phyloP scores from a whole-genome alignment of 2,329 filamentous ascomycete species.

The Xylariomycetidae sp. region DNA sequence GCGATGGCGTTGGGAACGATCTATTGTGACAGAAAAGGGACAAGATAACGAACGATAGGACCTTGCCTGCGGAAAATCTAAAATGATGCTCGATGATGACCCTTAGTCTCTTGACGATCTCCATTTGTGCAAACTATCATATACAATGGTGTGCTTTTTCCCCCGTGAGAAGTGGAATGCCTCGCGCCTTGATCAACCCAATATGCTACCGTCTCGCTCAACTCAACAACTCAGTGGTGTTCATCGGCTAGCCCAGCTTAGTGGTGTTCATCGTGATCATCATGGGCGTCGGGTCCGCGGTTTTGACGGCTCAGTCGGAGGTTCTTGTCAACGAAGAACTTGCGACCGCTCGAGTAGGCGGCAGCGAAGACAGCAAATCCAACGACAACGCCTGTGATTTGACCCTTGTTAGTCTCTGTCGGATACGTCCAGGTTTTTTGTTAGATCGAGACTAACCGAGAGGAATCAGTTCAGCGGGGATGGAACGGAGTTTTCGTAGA shows the following conservation, averaged over 20 bases:
- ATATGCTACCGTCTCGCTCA: no score
- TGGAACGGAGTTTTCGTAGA: conserved; percentile 80
- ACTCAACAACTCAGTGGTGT: no score
- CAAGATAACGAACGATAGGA: conserved; percentile 9
- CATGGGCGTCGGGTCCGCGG: no score
- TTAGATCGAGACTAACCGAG: conserved; percentile 62
- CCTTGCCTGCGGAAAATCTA: conserved; percentile 18
- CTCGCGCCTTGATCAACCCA: no score
- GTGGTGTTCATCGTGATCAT: conserved; percentile 28
- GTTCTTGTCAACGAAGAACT: conserved; percentile 86
- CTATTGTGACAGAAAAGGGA: conserved; percentile 15
- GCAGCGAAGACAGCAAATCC: conserved; percentile 78
- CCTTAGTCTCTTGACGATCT: no score
- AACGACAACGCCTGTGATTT: conserved; percentile 76
- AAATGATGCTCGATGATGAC: no score
- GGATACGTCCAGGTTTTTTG: neutral
- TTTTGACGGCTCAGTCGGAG: conserved; percentile 78
- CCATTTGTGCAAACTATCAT: no score
- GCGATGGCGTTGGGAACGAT: conserved; percentile 26
- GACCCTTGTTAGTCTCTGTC: no score
- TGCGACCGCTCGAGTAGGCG: conserved; percentile 74
- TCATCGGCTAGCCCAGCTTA: no score
- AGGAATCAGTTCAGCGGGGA: conserved; percentile 91
- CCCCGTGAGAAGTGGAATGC: no score
- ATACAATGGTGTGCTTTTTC: conserved; percentile 22